Evolutionary conservation across 805 yeast genomes (phyloP).

Genomic region (Lachancea cidri): DNA sequence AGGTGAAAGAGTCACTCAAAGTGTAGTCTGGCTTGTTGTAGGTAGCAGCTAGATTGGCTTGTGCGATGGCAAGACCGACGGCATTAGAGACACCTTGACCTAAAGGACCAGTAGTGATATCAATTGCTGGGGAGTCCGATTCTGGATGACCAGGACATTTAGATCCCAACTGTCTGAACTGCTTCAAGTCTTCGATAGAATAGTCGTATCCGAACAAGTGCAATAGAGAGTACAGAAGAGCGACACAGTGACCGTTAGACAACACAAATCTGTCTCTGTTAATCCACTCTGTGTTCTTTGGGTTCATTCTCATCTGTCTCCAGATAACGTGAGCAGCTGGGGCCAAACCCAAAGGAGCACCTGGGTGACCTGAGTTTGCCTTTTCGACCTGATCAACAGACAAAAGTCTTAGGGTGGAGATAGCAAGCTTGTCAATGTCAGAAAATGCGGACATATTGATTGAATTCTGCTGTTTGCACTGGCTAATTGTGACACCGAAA

Average conservation of each 20-base stretch:
- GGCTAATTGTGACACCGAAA: not conserved
- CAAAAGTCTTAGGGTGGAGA: conserved; percentile 83
- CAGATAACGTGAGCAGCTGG: conserved; percentile 88
- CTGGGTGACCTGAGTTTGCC: conserved; percentile 98
- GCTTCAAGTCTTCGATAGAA: conserved; percentile 78
- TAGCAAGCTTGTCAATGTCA: conserved; percentile 67
- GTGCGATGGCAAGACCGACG: conserved; percentile 95
- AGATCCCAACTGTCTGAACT: conserved; percentile 85
- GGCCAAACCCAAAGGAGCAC: conserved; percentile 98
- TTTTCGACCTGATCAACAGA: conserved; percentile 81
- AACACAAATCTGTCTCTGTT: conserved; percentile 94
- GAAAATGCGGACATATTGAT: conserved; percentile 34
- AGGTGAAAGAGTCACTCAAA: conserved; percentile 71
- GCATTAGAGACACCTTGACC: conserved; percentile 98
- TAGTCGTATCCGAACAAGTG: conserved; percentile 78
- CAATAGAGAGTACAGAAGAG: conserved; percentile 77
- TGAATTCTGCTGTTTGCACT: conserved; percentile 1
- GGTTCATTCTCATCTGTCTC: conserved; percentile 77
- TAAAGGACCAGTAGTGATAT: conserved; percentile 97
- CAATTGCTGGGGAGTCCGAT: conserved; percentile 84
- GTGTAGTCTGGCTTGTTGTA: conserved; percentile 83
- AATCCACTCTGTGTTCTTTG: conserved; percentile 87
- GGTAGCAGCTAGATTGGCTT: conserved; percentile 83
- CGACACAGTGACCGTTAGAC: conserved; percentile 96
- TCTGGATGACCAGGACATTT: conserved; percentile 99